Conservation (phyloP, 345 rosid genomes). For the Brassica napus region Da-Ae NC_063442.1:27139001-27139500, state of each 20-base stretch:
- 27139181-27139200: not conserved
- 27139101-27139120: conserved; percentile 44
- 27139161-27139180: not conserved
- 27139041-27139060: conserved; percentile 65
- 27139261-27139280: conserved; percentile 65
- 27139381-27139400: conserved; percentile 35
- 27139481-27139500: not conserved
- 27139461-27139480: not conserved
- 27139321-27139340: conserved; percentile 68
- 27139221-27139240: conserved; percentile 28
- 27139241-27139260: conserved; percentile 52
- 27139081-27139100: conserved; percentile 12
- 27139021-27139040: conserved; percentile 88
- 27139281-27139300: conserved; percentile 34
- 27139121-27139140: conserved; percentile 46
- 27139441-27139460: not conserved
- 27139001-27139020: not conserved
- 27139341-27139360: conserved; percentile 56
- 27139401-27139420: not conserved
- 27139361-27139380: conserved; percentile 65
- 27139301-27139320: conserved; percentile 60
- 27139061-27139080: conserved; percentile 54
- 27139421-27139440: not conserved
- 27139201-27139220: conserved; percentile 39
- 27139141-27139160: conserved; percentile 10